Evolutionary conservation across 257 asterid genomes (phyloP).

Genomic region (Fraxinus americana): DNA sequence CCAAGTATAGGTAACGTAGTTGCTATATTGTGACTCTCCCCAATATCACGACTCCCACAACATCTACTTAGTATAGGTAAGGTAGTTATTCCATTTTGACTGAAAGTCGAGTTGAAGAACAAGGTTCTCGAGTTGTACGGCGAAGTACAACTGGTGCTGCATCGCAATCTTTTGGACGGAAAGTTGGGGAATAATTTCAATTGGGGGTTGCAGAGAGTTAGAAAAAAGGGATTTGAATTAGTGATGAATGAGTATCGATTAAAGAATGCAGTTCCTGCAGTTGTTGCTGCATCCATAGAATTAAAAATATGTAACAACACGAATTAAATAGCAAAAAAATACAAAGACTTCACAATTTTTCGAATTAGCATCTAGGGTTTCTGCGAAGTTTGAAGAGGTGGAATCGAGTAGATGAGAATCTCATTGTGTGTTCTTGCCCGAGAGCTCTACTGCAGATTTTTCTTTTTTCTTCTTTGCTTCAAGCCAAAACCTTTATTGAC

Average conservation of each 20-base stretch:
- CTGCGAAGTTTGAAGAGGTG: constrained; percentile 47
- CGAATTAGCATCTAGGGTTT: constrained; percentile 22
- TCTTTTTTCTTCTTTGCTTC: constrained; percentile 9
- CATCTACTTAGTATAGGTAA: constrained; percentile 23
- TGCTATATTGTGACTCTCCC: constrained; percentile 6
- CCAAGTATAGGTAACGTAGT: constrained; percentile 15
- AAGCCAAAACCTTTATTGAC: constrained; percentile 14
- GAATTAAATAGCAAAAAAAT: background rate
- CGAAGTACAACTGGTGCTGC: constrained; percentile 29
- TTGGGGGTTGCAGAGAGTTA: constrained; percentile 26
- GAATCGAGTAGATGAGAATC: constrained; percentile 44
- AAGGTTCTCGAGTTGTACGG: constrained; percentile 31
- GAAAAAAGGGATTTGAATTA: constrained; percentile 33
- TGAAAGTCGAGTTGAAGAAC: constrained; percentile 20
- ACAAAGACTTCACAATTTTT: background rate
- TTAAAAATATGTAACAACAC: constrained; percentile 6
- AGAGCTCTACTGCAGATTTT: constrained; percentile 31
- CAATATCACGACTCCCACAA: constrained; percentile 26
- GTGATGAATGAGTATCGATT: constrained; percentile 31
- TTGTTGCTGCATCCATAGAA: constrained; percentile 60
- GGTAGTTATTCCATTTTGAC: constrained; percentile 4
- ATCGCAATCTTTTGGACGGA: constrained; percentile 28
- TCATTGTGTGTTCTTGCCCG: constrained; percentile 41
- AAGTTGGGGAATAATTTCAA: constrained; percentile 35
- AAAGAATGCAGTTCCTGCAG: constrained; percentile 38